Evolutionary conservation across 2,329 filamentous ascomycete species (phyloP).

Genomic region (Aspergillus tamarii): DNA sequence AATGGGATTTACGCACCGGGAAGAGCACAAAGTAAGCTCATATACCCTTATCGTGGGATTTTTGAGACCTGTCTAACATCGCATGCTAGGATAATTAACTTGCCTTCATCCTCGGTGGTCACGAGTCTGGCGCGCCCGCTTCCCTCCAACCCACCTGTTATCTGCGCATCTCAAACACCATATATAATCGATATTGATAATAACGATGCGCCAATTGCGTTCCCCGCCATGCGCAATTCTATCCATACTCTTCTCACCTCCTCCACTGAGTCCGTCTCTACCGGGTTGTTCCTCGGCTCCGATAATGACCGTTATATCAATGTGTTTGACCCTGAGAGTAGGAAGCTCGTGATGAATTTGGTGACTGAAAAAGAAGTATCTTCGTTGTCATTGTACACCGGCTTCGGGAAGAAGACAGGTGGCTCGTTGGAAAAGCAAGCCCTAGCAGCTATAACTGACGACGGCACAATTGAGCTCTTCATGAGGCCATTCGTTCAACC

Average conservation of each 20-base stretch:
- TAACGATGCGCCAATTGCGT: slow-evolving; percentile 43
- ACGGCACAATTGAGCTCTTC: slow-evolving; percentile 55
- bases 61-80: slow-evolving; percentile 18
- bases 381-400: slow-evolving; percentile 40
- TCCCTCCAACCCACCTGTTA: slow-evolving; percentile 45
- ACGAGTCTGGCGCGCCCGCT: slow-evolving; percentile 46
- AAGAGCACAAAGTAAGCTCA: slow-evolving; percentile 45
- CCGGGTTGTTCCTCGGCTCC: slow-evolving; percentile 51
- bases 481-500: slow-evolving; percentile 49
- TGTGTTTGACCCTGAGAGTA: slow-evolving; percentile 49
- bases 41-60: slow-evolving; percentile 8
- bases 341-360: slow-evolving; percentile 51
- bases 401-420: slow-evolving; percentile 20
- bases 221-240: slow-evolving; percentile 54
- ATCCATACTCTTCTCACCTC: slow-evolving; percentile 53
- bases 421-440: slow-evolving; percentile 41
- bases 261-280: slow-evolving; percentile 35
- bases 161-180: slow-evolving; percentile 55
- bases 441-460: slow-evolving; percentile 51
- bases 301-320: slow-evolving; percentile 56
- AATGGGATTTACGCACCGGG: slow-evolving; percentile 54
- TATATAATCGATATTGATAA: slow-evolving; percentile 49
- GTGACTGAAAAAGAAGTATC: slow-evolving; percentile 53
- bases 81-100: slow-evolving; percentile 43
- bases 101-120: slow-evolving; percentile 45